Evolutionary conservation across 345 rosid species (phyloP).

Genomic region (Citrus australasica): DNA sequence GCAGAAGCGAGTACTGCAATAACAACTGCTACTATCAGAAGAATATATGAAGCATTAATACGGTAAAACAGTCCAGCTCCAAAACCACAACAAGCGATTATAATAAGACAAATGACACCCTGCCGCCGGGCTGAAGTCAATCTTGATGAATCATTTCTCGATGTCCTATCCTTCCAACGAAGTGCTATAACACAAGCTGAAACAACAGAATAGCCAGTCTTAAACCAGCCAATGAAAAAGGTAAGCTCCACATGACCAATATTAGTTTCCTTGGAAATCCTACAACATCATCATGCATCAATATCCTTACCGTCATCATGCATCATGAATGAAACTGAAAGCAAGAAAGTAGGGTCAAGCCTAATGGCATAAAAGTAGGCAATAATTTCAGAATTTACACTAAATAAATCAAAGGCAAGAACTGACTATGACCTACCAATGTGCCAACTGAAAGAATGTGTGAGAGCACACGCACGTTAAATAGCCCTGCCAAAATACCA

Average conservation of each 20-base stretch:
- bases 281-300: not conserved
- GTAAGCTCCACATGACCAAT: constrained; percentile 8
- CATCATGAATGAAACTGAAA: not conserved
- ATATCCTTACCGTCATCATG: not conserved
- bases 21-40: constrained; percentile 43
- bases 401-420: not conserved
- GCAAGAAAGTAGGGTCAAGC: not conserved
- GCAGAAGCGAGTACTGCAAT: constrained; percentile 53
- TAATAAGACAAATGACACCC: constrained; percentile 67
- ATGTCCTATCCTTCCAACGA: constrained; percentile 67
- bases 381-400: not conserved
- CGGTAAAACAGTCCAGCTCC: constrained; percentile 67
- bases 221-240: constrained; percentile 29
- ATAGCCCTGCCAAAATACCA: constrained; percentile 67
- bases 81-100: constrained; percentile 79
- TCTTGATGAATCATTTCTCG: constrained; percentile 40
- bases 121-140: constrained; percentile 65
- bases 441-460: constrained; percentile 97
- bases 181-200: constrained; percentile 85
- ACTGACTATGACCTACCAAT: constrained; percentile 52
- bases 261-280: not conserved
- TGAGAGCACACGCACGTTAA: constrained; percentile 76
- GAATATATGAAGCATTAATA: constrained; percentile 43
- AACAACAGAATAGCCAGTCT: constrained; percentile 99
- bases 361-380: not conserved